Evolutionary conservation across 129 eudicot genomes (phyloP), one percentile per base, ranked within the genome.

Genomic region (Tanacetum coccineum): DNA sequence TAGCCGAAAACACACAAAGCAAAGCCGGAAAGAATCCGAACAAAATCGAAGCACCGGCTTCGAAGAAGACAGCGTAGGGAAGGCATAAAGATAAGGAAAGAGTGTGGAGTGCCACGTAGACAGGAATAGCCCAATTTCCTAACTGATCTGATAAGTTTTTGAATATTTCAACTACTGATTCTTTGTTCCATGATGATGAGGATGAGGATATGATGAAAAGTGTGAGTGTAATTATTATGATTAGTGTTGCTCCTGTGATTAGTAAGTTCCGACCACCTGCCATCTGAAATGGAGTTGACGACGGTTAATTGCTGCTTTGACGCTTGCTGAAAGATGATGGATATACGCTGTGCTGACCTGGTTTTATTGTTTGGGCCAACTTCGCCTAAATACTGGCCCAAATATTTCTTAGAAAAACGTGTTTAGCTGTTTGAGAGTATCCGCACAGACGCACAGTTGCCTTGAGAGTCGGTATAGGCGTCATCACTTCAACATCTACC

Each of bases 91-190:
- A 78, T 17, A 91, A 72, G 0, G 96, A 83, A 12, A 91, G 28
- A 15, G 98, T 87, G 81, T 91, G 98, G 32, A 87, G 28, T 9
- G 68, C 87, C n/a, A 91, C 85, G 74, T 91, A 91, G 59, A 81
- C 96, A 10, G 96, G 98, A 13, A 91, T 87, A 44, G 98, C 96
- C 98, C 98, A 91, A 58, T 53, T 54, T 2, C 98, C 98, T 64
- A 91, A 61, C 53, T 83, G 82, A 79, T 87, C 96, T 26, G 84
- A 74, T 81, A 85, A 77, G 46, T 70, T 52, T 64, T 46, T 66
- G 69, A 91, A 70, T 78, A 76, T 46, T 53, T 76, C 74, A 19
- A 85, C 67, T 13, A 78, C 51, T 9, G 74, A 79, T 20, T 78
- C 81, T 69, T 82, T 81, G 76, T 86, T 74, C 60, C 69, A 46